A percentile compares a stretch with the other conserved stretches of the same genome.
Evolutionary conservation across 768 basidiomycete species (phyloP).

Genomic region (Pleurotus tuber-regium): DNA sequence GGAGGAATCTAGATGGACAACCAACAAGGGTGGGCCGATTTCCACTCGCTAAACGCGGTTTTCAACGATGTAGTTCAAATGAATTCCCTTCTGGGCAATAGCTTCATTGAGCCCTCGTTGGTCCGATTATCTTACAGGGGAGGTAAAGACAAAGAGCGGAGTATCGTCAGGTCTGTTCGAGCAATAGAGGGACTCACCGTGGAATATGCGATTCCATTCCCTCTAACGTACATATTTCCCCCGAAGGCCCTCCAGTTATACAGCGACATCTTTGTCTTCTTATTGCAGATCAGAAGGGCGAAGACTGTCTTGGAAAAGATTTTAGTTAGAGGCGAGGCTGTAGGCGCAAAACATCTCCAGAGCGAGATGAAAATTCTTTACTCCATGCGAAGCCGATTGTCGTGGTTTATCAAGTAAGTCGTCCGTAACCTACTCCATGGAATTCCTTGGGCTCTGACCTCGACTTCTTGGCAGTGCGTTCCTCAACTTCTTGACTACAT

Average conservation of each 20-base stretch:
- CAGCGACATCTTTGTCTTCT: constrained; percentile 63
- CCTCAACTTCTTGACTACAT: constrained; percentile 69
- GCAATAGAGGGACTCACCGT: constrained; percentile 63
- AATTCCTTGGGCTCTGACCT: not conserved
- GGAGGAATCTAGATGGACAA: constrained; percentile 61
- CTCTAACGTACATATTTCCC: constrained; percentile 75
- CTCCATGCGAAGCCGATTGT: constrained; percentile 70
- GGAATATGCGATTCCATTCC: constrained; percentile 84
- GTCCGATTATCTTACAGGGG: constrained; percentile 72
- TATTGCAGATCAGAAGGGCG: constrained; percentile 72
- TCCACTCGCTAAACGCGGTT: constrained; percentile 79
- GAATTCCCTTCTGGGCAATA: constrained; percentile 24
- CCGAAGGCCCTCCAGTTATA: constrained; percentile 56
- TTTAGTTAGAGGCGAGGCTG: constrained; percentile 52
- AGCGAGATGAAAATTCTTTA: constrained; percentile 69
- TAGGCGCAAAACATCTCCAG: constrained; percentile 27
- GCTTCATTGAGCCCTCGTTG: constrained; percentile 65
- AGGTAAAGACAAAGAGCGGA: constrained; percentile 39
- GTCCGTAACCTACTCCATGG: not conserved
- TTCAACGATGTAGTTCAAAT: constrained; percentile 66
- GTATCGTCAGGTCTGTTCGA: constrained; percentile 53
- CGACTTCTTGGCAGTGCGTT: constrained; percentile 44
- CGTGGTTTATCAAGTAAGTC: constrained; percentile 86
- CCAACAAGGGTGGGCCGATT: constrained; percentile 72
- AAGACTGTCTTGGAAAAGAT: constrained; percentile 71